Evolutionary conservation across 495 filamentous ascomycete genomes (phyloP), one percentile per base, ranked within the genome.

Genomic region (Penicillium coprophilum): DNA sequence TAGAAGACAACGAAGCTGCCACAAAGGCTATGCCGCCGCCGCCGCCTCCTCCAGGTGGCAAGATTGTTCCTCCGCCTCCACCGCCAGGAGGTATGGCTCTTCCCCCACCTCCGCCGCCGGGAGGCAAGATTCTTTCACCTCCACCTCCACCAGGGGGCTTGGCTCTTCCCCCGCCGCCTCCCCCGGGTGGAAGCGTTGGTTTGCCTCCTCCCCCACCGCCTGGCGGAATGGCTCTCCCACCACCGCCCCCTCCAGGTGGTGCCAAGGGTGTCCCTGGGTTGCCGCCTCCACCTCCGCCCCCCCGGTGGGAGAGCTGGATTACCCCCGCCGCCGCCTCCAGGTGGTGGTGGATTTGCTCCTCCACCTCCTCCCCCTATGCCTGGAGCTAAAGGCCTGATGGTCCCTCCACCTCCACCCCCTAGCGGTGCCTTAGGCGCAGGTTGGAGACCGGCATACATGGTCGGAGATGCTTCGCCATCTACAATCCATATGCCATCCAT

Each of bases 401-500:
- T 81, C 12, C 83, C 83, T 15, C 83, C 82, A 11, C 83, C 84
- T n/a, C 83, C 82, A 10, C 82, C 83, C 5, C 80, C 78, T 49
- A 80, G 73, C 23, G 68, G 83, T 23, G 79, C 85, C 4, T 72
- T 84, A 67, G 86, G 85, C 46, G 82, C 83, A 44, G 78, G 82
- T 10, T 75, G 68, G 72, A 71, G 75, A 60, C 72, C 75, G 30
- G 71, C 74, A 27, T 82, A 77, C 50, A 63, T 80, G 67, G 68
- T 71, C 59, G 78, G 83, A 40, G 77, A 74, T 44, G 53, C 64
- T 30, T 71, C 71, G 34, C 60, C 69, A 27, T 64, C 74, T 50
- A 75, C 74, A 12, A 74, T 85, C 44, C 75, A 81, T 40, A 77
- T 90, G 65, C 83, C 91, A 28, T 88, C 89, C 60, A 89, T 89